Evolutionary conservation across 2,329 filamentous ascomycete species (phyloP), one percentile per base, ranked within the genome.

Genomic region (Fusarium tricinctum): DNA sequence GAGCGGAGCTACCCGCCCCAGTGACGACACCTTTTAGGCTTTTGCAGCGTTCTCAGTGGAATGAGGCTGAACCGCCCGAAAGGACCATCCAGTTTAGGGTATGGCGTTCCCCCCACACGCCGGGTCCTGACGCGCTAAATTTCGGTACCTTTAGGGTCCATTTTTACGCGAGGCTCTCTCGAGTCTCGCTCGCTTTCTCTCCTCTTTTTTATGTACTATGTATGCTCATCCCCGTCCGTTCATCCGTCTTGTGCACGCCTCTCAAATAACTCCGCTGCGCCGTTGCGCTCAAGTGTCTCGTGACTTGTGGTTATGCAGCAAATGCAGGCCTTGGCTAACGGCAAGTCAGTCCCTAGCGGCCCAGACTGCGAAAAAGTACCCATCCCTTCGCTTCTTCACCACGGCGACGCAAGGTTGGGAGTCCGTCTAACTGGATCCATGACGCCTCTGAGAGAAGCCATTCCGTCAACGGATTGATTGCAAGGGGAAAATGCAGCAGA

Each of bases 1-100:
- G 22, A 46, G 72, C 61, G 72, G 72, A 40, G 58, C 52, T 49
- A 44, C 48, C 45, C 58, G 47, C 26, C 28, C n/a, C 40, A 55
- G 63, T 70, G 69, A 71, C 66, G 66, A 69, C 69, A 72, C 66
- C 44, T 42, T 59, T 49, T 52, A 22, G 28, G 38, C 38, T 62
- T 40, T 8, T 39, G 8, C 33, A 28, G 10, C 42, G 40, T 19
- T 53, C 46, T 40, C 10, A 30, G 45, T 58, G 61, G 68, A 66
- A 71, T 69, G 71, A 73, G 71, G 71, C 71, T 73, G 63, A 73
- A 73, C 42, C 54, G 52, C 60, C 48, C 60, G 50, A 64, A 17
- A 17, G 17, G 30, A 35, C 64, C 56, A 54, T 66, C 49, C 70
- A 67, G 19, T 14, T 58, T 63, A 57, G 35, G 61, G 68, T 50